phyloP scores from a whole-genome alignment of 805 yeast species.

The Candida xyloterini region DNA sequence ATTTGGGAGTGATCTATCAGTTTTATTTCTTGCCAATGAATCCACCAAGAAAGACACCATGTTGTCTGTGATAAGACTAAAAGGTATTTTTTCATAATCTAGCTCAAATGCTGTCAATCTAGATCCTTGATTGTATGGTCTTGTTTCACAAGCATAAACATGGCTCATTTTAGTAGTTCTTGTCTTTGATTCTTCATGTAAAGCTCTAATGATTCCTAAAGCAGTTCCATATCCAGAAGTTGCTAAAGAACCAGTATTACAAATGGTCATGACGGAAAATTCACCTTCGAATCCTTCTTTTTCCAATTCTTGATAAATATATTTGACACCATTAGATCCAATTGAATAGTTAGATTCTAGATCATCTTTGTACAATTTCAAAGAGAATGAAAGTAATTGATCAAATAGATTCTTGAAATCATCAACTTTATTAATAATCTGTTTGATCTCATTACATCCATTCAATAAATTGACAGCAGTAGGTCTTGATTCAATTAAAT shows the following conservation, averaged over 20 bases:
- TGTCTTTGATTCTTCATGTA: slow-evolving; percentile 43
- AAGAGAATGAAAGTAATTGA: slow-evolving; percentile 43
- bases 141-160: slow-evolving; percentile 86
- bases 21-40: slow-evolving; percentile 34
- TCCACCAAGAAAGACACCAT: slow-evolving; percentile 81
- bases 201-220: slow-evolving; percentile 81
- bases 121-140: slow-evolving; percentile 97
- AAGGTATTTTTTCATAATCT: slow-evolving; percentile 80
- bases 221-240: slow-evolving; percentile 99
- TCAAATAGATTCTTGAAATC: slow-evolving; percentile 26
- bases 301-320: slow-evolving; percentile 46
- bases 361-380: slow-evolving; percentile 68
- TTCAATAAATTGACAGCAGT: slow-evolving; percentile 92
- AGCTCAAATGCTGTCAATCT: slow-evolving; percentile 89
- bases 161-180: slow-evolving; percentile 48
- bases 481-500: slow-evolving; percentile 76
- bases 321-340: slow-evolving; percentile 79
- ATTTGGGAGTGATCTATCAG: slow-evolving; percentile 25
- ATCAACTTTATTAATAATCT: slow-evolving; percentile 19
- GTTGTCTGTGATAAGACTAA: slow-evolving; percentile 84
- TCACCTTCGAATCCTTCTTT: slow-evolving; percentile 55
- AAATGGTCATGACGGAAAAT: slow-evolving; percentile 82
- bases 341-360: slow-evolving; percentile 71
- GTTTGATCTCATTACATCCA: slow-evolving; percentile 56
- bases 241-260: slow-evolving; percentile 96